Base-by-base conservation (phyloP, 495 filamentous ascomycete genomes). In the Beverwykella pulmonaria region DNA sequence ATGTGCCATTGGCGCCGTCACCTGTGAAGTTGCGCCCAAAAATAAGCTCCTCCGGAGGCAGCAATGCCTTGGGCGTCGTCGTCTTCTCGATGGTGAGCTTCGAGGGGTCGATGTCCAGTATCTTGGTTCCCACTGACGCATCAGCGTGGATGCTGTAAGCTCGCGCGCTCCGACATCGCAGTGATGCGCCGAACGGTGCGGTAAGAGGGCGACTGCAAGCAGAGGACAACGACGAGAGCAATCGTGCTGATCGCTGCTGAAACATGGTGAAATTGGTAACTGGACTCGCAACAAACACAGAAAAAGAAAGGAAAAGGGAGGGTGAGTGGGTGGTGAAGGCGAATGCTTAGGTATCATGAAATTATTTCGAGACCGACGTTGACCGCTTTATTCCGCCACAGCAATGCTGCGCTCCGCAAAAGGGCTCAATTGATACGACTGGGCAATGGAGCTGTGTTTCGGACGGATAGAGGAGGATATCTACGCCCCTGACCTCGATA, bases 11-110 rank as follows among this genome's bases (percentile, higher is more conserved):
- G 20, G n/a, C 50, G 53, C 47, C 25, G 73, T 39, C 77, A 92
- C 91, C 92, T 60, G 93, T 96, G 76, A 98, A 98, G 20, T 85
- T 89, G 63, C 84, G 84, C 55, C 92, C 92, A 73, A 98, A 97
- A 53, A 97, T 80, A 30, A 98, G 84, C 53, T 95, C 83, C 73
- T 95, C 82, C 27, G 91, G 83, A 50, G 90, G 86, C 19, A 81
- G 81, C 47, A 92, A 81, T 25, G 82, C 71, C 79, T 93, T 92
- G 10, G 93, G 95, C 3, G 86, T 87, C 20, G 79, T 85, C 0
- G 90, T 94, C 75, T 87, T 87, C 22, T 84, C 87, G 66, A 96
- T 81, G 22, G 82, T 78, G 48, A 98, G 83, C 76, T 88, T 88
- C n/a, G 85, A 81, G 12, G 89, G 80, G 76, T 97, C 90, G 56